Conservation (phyloP, 805 yeast species). For the Grigorovia yakushimaensis region DNA sequence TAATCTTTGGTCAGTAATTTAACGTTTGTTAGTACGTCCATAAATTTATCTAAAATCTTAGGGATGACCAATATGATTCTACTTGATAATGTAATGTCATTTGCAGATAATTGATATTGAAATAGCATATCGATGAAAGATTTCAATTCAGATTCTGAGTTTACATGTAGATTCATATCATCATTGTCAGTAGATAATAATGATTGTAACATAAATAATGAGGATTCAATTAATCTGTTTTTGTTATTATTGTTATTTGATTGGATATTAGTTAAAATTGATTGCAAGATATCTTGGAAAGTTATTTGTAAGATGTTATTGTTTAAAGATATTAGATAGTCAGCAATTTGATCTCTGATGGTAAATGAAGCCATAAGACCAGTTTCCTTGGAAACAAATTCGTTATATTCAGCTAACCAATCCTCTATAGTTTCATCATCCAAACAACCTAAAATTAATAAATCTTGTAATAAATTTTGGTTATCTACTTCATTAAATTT, state of each 20-base stretch:
- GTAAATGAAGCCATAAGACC: conserved; percentile 50
- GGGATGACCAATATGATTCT: conserved; percentile 48
- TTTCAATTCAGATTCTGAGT: neutral
- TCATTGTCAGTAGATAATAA: conserved; percentile 11
- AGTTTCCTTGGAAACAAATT: conserved; percentile 61
- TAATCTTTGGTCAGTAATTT: conserved; percentile 26
- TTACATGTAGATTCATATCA: neutral
- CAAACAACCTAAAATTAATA: conserved; percentile 33
- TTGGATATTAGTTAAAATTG: neutral
- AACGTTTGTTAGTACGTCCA: conserved; percentile 25
- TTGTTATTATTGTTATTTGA: neutral
- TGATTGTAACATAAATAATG: conserved; percentile 16
- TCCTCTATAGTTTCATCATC: conserved; percentile 35
- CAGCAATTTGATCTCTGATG: conserved; percentile 54
- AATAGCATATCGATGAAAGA: conserved; percentile 8
- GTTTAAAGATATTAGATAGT: conserved; percentile 43
- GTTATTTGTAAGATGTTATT: conserved; percentile 6
- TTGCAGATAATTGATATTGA: conserved; percentile 5
- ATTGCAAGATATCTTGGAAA: conserved; percentile 5
- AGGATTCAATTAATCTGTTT: conserved; percentile 13
- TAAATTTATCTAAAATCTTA: conserved; percentile 45
- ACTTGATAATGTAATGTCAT: conserved; percentile 34
- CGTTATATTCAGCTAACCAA: conserved; percentile 57
- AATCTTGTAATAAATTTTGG: conserved; percentile 16
- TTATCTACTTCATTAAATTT: conserved; percentile 7